phyloP scores from a whole-genome alignment of 257 asterid genomes.

The Nemophila menziesii region DNA sequence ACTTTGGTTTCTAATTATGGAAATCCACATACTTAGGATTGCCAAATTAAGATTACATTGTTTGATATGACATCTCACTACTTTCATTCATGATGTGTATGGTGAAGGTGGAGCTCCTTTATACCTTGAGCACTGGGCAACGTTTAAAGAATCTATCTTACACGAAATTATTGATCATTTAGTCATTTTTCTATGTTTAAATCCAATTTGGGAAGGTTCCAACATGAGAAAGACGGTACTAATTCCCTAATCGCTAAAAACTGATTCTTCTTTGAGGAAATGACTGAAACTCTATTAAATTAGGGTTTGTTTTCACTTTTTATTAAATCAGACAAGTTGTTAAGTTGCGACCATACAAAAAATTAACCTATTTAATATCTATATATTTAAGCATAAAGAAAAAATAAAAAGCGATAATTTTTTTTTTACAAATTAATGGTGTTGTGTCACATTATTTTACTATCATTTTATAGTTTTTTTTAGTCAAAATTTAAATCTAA shows the following conservation, averaged over 20 bases:
- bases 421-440: not conserved
- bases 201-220: conserved; percentile 11
- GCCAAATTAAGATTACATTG: conserved; percentile 11
- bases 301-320: conserved; percentile 3
- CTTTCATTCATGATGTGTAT: conserved; percentile 5
- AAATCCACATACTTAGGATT: conserved; percentile 8
- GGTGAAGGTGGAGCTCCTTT: conserved; percentile 47
- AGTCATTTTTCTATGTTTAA: not conserved
- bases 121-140: conserved; percentile 19
- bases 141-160: conserved; percentile 14
- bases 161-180: not conserved
- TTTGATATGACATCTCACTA: conserved; percentile 16
- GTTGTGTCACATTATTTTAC: not conserved
- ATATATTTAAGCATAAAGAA: not conserved
- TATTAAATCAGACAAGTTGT: conserved; percentile 7
- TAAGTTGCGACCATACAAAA: conserved; percentile 39
- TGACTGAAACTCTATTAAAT: conserved; percentile 16
- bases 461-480: too few species aligned
- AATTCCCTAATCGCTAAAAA: conserved; percentile 16
- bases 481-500: too few species aligned
- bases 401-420: not conserved
- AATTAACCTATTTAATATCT: conserved; percentile 10
- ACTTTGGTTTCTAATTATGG: conserved; percentile 12
- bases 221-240: conserved; percentile 1
- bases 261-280: conserved; percentile 16